Base-by-base conservation (phyloP, 331 rosid genomes). In the Malus hybrid region DNA sequence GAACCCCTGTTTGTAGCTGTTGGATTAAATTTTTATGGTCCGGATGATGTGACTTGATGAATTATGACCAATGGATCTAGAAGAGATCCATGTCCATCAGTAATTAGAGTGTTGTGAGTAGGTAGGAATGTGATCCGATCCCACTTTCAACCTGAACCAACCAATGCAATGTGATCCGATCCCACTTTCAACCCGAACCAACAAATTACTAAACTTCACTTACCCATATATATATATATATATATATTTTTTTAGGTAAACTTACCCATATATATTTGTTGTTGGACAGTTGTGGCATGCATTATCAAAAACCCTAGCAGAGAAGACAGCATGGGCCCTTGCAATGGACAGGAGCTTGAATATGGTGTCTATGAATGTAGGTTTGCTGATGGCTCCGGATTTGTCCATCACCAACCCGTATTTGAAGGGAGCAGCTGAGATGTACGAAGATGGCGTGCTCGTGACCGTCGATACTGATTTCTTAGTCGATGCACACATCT, bases 331-430 rank as follows among this genome's bases (percentile, higher is more conserved):
- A 0, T 91, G 96, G 93, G 98, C 97, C 15, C 70, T 93, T 59
- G 96, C 97, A 19, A 93, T 88, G 98, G 98, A 93, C 85, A 80
- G 98, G 31, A 90, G 90, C n/a, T 84, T 93, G 36, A 91, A 86
- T 31, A 90, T 93, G 94, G 96, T 91, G 50, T 87, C 96, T 0
- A 65, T 91, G 18, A 91, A 91, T 42, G 85, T 84, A 4, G 97
- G 88, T 3, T 28, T 90, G 9, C 10, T 82, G 65, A 81, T 87
- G 87, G 62, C 72, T 14, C 78, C 77, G 3, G 91, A 88, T 75
- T 79, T 93, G 50, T 80, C 90, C 19, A 77, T 91, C 28, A 80
- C 52, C n/a, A 60, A 79, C 76, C 96, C 97, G 0, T 86, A 93
- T 67, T 16, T 93, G 36, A 89, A 90, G 73, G 98, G 98, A 19